Conservation (phyloP, 2,329 filamentous ascomycete species). For the Aureobasidium sp. region DNA sequence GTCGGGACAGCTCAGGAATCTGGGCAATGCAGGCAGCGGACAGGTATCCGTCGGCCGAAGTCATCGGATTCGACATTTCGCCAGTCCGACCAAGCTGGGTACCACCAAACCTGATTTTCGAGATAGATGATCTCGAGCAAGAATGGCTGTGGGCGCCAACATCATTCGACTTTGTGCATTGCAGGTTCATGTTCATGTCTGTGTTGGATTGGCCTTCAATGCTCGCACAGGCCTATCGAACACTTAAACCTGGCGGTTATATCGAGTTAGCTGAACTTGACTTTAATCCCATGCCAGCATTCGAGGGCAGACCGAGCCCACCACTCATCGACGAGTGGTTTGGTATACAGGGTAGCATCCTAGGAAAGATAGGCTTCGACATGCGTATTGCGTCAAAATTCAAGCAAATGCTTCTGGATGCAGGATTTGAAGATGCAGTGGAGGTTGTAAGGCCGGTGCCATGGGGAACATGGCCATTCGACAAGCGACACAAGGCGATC, state of each 20-base stretch:
- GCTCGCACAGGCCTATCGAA: slow-evolving; percentile 19
- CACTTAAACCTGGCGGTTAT: slow-evolving; percentile 32
- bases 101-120: slow-evolving; percentile 25
- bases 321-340: slow-evolving; percentile 11
- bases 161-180: slow-evolving; percentile 37
- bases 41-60: slow-evolving; percentile 21
- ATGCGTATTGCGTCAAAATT: slow-evolving; percentile 11
- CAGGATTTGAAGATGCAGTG: slow-evolving; percentile 13
- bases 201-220: slow-evolving; percentile 18
- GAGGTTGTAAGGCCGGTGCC: slow-evolving; percentile 13
- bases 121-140: slow-evolving; percentile 26
- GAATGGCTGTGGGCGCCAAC: slow-evolving; percentile 21
- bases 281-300: slow-evolving; percentile 14
- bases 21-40: slow-evolving; percentile 45
- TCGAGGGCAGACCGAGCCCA: slow-evolving; percentile 28
- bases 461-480: slow-evolving; percentile 11
- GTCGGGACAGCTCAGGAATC: slow-evolving; percentile 41
- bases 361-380: slow-evolving; percentile 8
- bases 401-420: slow-evolving; percentile 2
- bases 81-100: slow-evolving; percentile 27
- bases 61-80: slow-evolving; percentile 31
- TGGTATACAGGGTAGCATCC: background rate
- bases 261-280: slow-evolving; percentile 34
- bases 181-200: slow-evolving; percentile 28
- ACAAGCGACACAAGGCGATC: slow-evolving; percentile 7